A percentile compares a stretch with the other conserved stretches of the same genome.
These are phyloP conservation scores for Erysimum cheiri DNA, from an alignment of 441 rosid species.

Conservation along the genomic window DNA sequence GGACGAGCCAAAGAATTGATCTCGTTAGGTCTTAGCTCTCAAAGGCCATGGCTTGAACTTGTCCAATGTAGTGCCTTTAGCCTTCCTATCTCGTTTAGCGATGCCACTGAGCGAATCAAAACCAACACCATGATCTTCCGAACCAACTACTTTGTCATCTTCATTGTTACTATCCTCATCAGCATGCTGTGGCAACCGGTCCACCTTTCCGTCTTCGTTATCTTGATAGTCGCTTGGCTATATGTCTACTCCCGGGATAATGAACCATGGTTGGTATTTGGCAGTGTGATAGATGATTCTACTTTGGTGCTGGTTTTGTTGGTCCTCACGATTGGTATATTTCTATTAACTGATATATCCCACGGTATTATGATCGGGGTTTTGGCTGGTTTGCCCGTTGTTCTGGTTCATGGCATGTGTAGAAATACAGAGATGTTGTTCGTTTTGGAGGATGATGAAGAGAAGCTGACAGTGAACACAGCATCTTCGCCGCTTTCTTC, in stretches of 20 bases:
- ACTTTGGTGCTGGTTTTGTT: constrained; percentile 48
- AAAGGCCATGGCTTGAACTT: constrained; percentile 61
- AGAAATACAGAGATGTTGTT: constrained; percentile 48
- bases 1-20: constrained; percentile 53
- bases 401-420: constrained; percentile 53
- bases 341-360: constrained; percentile 49
- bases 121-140: constrained; percentile 48
- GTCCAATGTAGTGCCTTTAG: constrained; percentile 44
- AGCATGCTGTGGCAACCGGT: constrained; percentile 58
- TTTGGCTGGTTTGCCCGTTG: constrained; percentile 46
- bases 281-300: constrained; percentile 49
- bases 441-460: constrained; percentile 47
- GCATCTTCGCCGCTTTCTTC: constrained; percentile 25
- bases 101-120: constrained; percentile 46
- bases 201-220: constrained; percentile 46
- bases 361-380: constrained; percentile 48
- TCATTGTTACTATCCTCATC: constrained; percentile 47
- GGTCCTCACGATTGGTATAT: constrained; percentile 43
- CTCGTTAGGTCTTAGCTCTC: constrained; percentile 47
- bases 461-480: constrained; percentile 23
- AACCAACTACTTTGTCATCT: constrained; percentile 50
- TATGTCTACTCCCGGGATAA: constrained; percentile 57
- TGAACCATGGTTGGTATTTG: constrained; percentile 44
- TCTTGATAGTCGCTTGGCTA: constrained; percentile 53
- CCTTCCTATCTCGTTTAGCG: constrained; percentile 43